These are phyloP conservation scores for Tulasnella sp. DNA, from an alignment of 768 basidiomycete species.

Conservation along the genomic window DNA sequence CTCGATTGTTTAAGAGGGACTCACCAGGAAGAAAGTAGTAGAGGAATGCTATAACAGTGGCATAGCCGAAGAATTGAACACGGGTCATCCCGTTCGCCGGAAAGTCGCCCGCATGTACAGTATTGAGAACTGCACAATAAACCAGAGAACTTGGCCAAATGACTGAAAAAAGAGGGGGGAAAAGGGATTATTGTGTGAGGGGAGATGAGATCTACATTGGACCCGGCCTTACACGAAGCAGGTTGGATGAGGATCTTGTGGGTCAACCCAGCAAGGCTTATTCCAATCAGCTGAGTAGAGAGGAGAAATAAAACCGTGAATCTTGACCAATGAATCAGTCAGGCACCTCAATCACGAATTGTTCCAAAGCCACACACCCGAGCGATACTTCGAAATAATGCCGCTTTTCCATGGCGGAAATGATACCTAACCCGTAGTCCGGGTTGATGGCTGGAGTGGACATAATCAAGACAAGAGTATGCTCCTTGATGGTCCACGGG, in stretches of 20 bases:
- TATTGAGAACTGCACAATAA: constrained; percentile 89
- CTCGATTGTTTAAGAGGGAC: no score
- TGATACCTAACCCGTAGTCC: constrained; percentile 70
- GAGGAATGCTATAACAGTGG: constrained; percentile 55
- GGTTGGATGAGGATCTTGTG: constrained; percentile 92
- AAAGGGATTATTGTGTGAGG: neutral
- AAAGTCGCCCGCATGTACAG: constrained; percentile 83
- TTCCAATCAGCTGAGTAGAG: constrained; percentile 90
- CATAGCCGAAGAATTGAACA: constrained; percentile 73
- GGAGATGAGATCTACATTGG: no score
- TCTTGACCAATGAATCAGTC: neutral
- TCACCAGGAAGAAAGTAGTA: constrained; percentile 87
- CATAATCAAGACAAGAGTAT: constrained; percentile 87
- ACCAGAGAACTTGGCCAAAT: constrained; percentile 97
- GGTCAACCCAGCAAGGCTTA: constrained; percentile 84
- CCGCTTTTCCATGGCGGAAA: constrained; percentile 70
- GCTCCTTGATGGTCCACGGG: constrained; percentile 97
- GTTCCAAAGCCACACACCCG: constrained; percentile 39
- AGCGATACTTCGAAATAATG: constrained; percentile 60
- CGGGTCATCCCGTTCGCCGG: constrained; percentile 59
- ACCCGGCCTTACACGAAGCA: constrained; percentile 42
- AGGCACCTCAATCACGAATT: neutral
- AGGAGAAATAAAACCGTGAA: constrained; percentile 63
- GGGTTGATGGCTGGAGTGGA: constrained; percentile 43
- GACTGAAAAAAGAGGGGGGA: constrained; percentile 39